Evolutionary conservation across 2,329 filamentous ascomycete genomes (phyloP), one percentile per base, ranked within the genome.

Genomic region (Colletotrichum trifolii): DNA sequence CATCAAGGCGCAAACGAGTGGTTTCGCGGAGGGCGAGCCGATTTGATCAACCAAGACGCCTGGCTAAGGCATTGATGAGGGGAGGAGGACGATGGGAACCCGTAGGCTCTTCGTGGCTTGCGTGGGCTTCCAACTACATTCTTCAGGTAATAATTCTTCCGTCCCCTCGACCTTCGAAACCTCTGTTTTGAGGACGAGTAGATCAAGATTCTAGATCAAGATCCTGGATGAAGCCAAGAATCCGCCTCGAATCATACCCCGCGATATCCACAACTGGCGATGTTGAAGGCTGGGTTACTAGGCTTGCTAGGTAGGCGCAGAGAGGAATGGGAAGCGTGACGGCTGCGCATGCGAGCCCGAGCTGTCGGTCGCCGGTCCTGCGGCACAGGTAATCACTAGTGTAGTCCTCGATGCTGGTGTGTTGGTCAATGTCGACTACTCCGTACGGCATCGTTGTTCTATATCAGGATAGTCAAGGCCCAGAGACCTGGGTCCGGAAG

Each of bases 401-500:
- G 42, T 35, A 40, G 11, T 25, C 46, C 25, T 34, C 33, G 15
- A 42, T n/a, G 25, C 25, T 25, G 25, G 25, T 25, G 25, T 25
- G 25, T 25, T 25, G 3, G 25, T 25, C 25, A 25, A 25, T 25
- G 25, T 25, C 25, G 25, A 25, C 25, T 3, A 25, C 25, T 25
- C 25, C 25, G 25, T 5, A 25, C 2, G 4, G 25, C 25, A 25
- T 25, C 25, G 25, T 5, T 25, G 25, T 25, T 25, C 42, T 55
- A n/a, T 43, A 48, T 45, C 42, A 47, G 42, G 35, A 36, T 33
- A 42, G 33, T 17, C 55, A 52, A 58, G 61, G 62, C 57, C 62
- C 62, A 35, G 62, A 39, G n/a, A 54, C 39, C 61, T 45, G 62
- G 62, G 39, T 62, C 57, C 45, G 57, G 57, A 52, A 46, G 35